Evolutionary conservation across 441 rosid genomes (phyloP), one percentile per base, ranked within the genome.

Genomic region (Populus trichocarpa): DNA sequence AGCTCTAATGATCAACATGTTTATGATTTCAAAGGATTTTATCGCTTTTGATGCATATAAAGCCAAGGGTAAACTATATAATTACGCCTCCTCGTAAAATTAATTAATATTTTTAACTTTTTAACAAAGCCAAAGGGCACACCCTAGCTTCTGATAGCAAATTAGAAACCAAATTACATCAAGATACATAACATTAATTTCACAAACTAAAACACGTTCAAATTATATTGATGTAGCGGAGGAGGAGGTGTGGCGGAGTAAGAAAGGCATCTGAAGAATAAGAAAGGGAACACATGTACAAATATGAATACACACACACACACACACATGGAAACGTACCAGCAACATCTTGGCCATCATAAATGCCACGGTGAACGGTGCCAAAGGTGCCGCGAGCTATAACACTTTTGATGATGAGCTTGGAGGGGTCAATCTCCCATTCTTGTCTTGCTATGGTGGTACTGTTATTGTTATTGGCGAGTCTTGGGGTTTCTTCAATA

Each of bases 311-410:
- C 46, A 40, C 46, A 40, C 46, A 40, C 46, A 40, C 46, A 40
- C 0, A 1, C 16, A 12, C 16, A 42, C 16, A 42, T 42, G 53
- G 14, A 12, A 11, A 12, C 16, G 33, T 26, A 91, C 98, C 96
- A 72, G 97, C 97, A 75, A 90, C 94, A 81, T 94, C 97, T 59
- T 79, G 93, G 73, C 90, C 92, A 74, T 92, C 93, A 81, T 92
- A 94, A 83, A 89, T 57, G 69, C 97, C 98, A 71, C 98, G 97
- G 84, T 94, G 97, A 79, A 94, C 95, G 70, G 95, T 90, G 70
- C 97, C 97, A 73, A 94, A 94, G 50, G 97, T 92, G 76, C 98
- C 98, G 36, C 97, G 93, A 53, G 96, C 97, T 79, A 94, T 91
- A 87, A 89, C 94, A 68, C 85, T 74, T 81, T 86, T 94, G 88